Base-by-base conservation (phyloP, 192 early-diverging fungal genomes). In the Podochytrium sp. region DNA sequence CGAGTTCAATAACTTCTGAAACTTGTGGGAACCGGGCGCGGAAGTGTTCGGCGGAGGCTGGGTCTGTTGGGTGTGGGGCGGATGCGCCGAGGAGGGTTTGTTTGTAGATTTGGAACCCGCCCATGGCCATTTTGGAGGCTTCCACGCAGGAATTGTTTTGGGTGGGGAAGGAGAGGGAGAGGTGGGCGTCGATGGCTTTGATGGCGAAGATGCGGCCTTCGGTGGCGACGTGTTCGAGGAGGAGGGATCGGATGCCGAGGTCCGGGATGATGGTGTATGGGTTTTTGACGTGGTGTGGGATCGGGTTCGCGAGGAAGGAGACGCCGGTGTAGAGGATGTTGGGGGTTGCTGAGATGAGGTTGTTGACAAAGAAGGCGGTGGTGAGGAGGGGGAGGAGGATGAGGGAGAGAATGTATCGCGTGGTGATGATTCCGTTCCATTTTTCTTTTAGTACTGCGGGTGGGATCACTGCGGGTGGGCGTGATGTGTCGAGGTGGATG, bases 1-100 rank as follows among this genome's bases (percentile, higher is more conserved):
- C 69, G 34, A 71, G 57, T 33, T 71, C 55, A 47, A 71, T 71
- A 33, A 59, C 33, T 60, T 71, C 69, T 6, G 42, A 38, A 71
- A 42, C 56, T 60, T 60, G 69, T 47, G 69, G 69, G 32, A 71
- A 71, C 32, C 56, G 7, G 10, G 55, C 38, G 16, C 69, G 69
- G 40, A 71, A 71, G 23, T 40, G 23, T 12, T 7, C 47, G 16
- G 66, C 66, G n/a, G 50, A n/a, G 27, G 63, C 41, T 55, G 10
- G 52, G 12, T 55, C 52, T 23, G 7, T 25, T 12, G 43, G 20
- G 43, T 7, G 20, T 20, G 52, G 52, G 7, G 23, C 23, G n/a
- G n/a, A n/a, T n/a, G n/a, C n/a, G 30, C 52, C 23, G 25, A 27
- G 30, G 52, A 55, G 20, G 23, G 41, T 49, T 43, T 65, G 35